Percentiles rank a stretch among this genome's conserved stretches.
Conservation (phyloP, 2,329 filamentous ascomycete genomes). For the Beauveria pseudobassiana region DNA sequence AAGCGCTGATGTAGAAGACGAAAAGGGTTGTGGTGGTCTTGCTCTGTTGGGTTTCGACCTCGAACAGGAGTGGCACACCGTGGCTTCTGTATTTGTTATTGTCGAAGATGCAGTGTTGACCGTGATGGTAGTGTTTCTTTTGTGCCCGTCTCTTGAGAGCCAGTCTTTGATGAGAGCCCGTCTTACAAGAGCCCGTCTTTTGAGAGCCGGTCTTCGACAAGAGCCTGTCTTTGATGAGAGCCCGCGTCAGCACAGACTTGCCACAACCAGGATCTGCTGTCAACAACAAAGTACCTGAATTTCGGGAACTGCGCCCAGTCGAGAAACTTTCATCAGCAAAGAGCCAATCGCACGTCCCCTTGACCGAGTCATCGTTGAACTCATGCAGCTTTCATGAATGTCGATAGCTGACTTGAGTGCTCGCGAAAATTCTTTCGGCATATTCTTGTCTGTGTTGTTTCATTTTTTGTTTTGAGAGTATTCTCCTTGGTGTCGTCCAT, state of each 20-base stretch:
- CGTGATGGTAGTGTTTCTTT: background rate
- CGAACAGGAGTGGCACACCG: slow-evolving; percentile 6
- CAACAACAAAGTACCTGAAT: background rate
- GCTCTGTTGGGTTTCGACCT: background rate
- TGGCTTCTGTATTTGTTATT: background rate
- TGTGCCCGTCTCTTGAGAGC: background rate
- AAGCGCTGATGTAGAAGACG: background rate
- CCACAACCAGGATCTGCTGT: slow-evolving; percentile 1
- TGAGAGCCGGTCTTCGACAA: background rate
- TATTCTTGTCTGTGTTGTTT: background rate
- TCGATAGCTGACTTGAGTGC: background rate
- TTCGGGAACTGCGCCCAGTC: background rate
- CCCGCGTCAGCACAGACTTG: background rate
- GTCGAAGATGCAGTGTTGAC: background rate
- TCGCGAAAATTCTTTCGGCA: background rate
- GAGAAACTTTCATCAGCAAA: background rate
- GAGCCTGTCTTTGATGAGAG: background rate
- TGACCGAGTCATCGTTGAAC: background rate
- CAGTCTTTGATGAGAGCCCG: background rate
- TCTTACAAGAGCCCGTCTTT: background rate
- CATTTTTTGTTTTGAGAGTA: background rate
- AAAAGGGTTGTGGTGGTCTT: background rate
- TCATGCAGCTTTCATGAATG: background rate
- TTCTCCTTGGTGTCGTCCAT: background rate
- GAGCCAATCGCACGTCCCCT: slow-evolving; percentile 3